Percentiles rank a stretch among this genome's conserved stretches.
Conservation (phyloP, 768 basidiomycete genomes). For the Crepidotus variabilis region DNA sequence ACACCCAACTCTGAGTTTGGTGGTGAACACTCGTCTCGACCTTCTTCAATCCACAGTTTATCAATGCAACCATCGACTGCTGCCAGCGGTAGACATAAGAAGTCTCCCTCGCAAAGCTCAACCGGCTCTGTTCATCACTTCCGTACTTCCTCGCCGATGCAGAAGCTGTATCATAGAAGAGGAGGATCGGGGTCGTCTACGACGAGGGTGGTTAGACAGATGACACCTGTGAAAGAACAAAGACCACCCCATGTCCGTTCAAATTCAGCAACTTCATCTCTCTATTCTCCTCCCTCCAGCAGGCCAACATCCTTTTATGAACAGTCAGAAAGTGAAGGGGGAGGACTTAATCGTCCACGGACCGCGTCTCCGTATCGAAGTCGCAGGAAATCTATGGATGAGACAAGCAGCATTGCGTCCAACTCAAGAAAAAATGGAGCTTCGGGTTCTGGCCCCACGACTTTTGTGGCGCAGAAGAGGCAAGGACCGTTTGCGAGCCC, state of each 20-base stretch:
- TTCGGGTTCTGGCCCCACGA: constrained; percentile 38
- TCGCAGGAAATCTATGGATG: constrained; percentile 47
- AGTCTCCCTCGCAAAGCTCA: constrained; percentile 77
- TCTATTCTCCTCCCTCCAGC: constrained; percentile 72
- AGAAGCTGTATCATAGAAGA: constrained; percentile 67
- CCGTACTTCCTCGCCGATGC: constrained; percentile 76
- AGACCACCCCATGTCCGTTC: constrained; percentile 62
- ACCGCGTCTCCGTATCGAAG: constrained; percentile 62
- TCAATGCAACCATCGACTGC: constrained; percentile 39
- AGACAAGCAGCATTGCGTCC: constrained; percentile 11
- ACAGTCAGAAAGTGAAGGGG: constrained; percentile 58
- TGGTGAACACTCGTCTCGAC: constrained; percentile 74
- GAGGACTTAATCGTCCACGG: constrained; percentile 28
- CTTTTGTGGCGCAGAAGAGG: constrained; percentile 82
- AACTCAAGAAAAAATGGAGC: constrained; percentile 27
- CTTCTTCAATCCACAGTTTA: constrained; percentile 83
- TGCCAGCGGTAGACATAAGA: constrained; percentile 44
- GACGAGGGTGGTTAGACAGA: constrained; percentile 72
- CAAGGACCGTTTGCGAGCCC: constrained; percentile 69
- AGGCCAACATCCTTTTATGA: constrained; percentile 79
- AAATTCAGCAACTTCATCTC: constrained; percentile 74
- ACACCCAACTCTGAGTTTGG: constrained; percentile 82
- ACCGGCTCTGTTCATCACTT: constrained; percentile 60
- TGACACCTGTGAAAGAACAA: constrained; percentile 26
- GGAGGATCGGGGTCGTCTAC: constrained; percentile 82